Evolutionary conservation across 1,139 yeast genomes (phyloP), one percentile per base, ranked within the genome.

Genomic region (Pichia sp.): DNA sequence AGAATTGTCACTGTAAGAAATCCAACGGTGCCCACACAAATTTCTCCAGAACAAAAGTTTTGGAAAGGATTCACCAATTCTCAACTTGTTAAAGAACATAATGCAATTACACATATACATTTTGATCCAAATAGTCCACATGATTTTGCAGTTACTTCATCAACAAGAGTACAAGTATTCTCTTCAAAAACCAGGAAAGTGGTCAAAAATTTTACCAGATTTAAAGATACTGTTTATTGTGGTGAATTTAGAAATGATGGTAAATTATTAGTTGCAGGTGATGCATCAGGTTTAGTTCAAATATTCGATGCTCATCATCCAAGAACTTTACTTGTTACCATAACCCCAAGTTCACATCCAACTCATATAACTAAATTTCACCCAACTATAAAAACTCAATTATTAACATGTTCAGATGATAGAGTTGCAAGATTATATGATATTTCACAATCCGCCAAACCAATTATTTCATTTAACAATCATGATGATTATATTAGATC

Each of bases 331-430:
- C 74, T 93, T 53, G 88, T 91, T 44, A 83, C 95, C 38, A 74
- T 93, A 47, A 79, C 80, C 53, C 96, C 97, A 3, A 84, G 95
- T 0, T 73, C 84, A 22, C 90, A 88, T 68, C 91, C 98, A 13
- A 87, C 96, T 0, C 97, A 88, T 64, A 96, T 91, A 30, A 90
- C 97, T n/a, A 89, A 87, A 66, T 93, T 89, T 70, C 93, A 88
- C 62, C 90, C 95, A 13, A 73, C 83, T 5, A 73, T 81, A 44
- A 79, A 83, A 19, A 81, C 88, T 46, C 86, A 87, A 55, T 70
- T 93, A 55, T 74, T 90, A 29, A 87, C 96, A 4, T 96, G 96
- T 7, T 86, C 96, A 5, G 99, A 93, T 70, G 99, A 93, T 70
- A 76, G 95, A 62, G 76, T 83, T 13, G 90, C 90, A 2, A 75